Evolutionary conservation across 2,329 filamentous ascomycete genomes (phyloP).

Genomic region (Proliferodiscus dingleyae): DNA sequence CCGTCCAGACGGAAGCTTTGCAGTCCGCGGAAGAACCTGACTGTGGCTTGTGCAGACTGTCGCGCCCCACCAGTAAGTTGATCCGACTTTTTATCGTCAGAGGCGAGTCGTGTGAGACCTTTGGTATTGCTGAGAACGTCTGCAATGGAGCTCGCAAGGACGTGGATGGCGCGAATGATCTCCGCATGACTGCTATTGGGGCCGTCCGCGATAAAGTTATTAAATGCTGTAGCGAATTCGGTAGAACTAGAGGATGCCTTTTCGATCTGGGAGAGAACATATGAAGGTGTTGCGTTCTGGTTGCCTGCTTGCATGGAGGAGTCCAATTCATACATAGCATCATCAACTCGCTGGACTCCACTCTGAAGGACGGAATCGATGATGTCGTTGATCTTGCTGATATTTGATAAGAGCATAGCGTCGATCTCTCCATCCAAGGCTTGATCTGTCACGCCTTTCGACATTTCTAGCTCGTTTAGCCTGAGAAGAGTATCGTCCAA

Average conservation of each 20-base stretch:
- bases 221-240: constrained; percentile 97
- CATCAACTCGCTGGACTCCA: constrained; percentile 89
- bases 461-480: constrained; percentile 79
- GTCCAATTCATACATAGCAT: constrained; percentile 94
- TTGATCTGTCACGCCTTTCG: constrained; percentile 69
- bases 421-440: constrained; percentile 89
- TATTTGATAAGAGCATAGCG: constrained; percentile 76
- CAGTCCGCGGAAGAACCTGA: constrained; percentile 90
- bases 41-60: constrained; percentile 77
- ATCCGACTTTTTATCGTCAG: constrained; percentile 92
- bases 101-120: constrained; percentile 85
- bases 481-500: constrained; percentile 96
- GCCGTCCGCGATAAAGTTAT: constrained; percentile 96
- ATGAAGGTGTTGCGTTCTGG: constrained; percentile 91
- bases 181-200: constrained; percentile 85
- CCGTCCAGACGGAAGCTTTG: constrained; percentile 92
- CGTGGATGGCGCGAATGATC: constrained; percentile 86
- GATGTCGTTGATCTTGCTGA: constrained; percentile 93
- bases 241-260: constrained; percentile 92
- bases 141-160: constrained; percentile 83
- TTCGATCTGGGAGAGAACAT: constrained; percentile 93
- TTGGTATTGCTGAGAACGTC: constrained; percentile 97
- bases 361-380: constrained; percentile 95
- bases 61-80: constrained; percentile 77
- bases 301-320: constrained; percentile 98